Evolutionary conservation across 495 filamentous ascomycete genomes (phyloP).

Genomic region (Annulohypoxylon bovei): DNA sequence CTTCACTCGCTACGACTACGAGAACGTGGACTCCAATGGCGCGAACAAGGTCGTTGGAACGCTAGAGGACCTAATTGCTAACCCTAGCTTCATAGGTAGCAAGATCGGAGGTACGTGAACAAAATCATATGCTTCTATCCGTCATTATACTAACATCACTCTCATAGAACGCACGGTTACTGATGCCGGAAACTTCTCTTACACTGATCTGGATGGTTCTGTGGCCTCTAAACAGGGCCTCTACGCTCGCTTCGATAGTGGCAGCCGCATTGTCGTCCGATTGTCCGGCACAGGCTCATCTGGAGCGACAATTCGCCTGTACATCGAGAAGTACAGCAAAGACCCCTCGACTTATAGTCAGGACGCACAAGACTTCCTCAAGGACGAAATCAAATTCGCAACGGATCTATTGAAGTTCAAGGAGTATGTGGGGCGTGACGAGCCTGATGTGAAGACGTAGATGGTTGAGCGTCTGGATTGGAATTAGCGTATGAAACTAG

Average conservation of each 20-base stretch:
- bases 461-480: neutral
- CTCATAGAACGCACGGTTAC: conserved; percentile 74
- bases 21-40: conserved; percentile 88
- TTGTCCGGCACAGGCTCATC: conserved; percentile 94
- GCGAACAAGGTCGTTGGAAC: conserved; percentile 87
- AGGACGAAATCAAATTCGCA: conserved; percentile 85
- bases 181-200: conserved; percentile 94
- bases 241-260: conserved; percentile 93
- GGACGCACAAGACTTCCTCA: conserved; percentile 93
- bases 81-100: conserved; percentile 79
- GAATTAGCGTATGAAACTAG: neutral
- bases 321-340: conserved; percentile 87
- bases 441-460: conserved; percentile 96
- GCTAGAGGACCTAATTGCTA: conserved; percentile 73
- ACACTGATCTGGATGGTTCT: conserved; percentile 95
- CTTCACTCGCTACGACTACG: conserved; percentile 99
- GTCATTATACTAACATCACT: conserved; percentile 11
- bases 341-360: conserved; percentile 77
- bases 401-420: conserved; percentile 87
- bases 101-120: conserved; percentile 70
- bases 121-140: neutral
- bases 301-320: conserved; percentile 94
- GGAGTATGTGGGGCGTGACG: conserved; percentile 86
- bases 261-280: conserved; percentile 91
- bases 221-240: conserved; percentile 96